Conservation (phyloP, 2,329 filamentous ascomycete genomes). For the Leptographium flavum region DNA sequence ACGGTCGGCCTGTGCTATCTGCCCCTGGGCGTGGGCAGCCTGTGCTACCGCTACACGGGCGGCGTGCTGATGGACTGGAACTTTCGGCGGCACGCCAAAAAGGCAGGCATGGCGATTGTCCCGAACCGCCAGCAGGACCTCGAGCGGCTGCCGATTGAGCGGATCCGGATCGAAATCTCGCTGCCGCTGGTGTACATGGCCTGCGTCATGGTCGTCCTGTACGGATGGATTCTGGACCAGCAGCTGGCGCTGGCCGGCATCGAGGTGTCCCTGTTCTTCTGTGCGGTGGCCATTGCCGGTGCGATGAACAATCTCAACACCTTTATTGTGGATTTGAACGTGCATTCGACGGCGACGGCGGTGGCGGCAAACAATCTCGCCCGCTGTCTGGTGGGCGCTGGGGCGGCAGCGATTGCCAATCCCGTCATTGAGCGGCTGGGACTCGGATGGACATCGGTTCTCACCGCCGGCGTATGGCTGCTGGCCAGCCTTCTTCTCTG, state of each 20-base stretch:
- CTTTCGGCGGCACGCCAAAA: slow-evolving; percentile 37
- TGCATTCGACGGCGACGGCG: slow-evolving; percentile 10
- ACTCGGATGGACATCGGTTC: slow-evolving; percentile 6
- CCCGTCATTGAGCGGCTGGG: slow-evolving; percentile 14
- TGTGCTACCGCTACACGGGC: slow-evolving; percentile 19
- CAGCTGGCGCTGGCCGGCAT: slow-evolving; percentile 23
- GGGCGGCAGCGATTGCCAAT: slow-evolving; percentile 13
- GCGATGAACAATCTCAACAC: slow-evolving; percentile 26
- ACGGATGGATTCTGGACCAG: slow-evolving; percentile 28
- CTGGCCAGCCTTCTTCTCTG: too few relatives aligned
- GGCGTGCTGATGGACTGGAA: slow-evolving; percentile 47
- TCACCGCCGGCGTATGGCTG: too few relatives aligned
- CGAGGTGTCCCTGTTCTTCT: slow-evolving; percentile 23
- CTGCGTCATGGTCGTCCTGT: slow-evolving; percentile 22
- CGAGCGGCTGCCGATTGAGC: slow-evolving; percentile 23
- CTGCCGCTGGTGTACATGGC: slow-evolving; percentile 22
- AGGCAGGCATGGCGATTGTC: neutral
- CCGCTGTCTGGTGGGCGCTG: slow-evolving; percentile 15
- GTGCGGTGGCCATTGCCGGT: slow-evolving; percentile 21
- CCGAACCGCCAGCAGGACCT: slow-evolving; percentile 24
- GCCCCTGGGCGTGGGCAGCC: slow-evolving; percentile 22
- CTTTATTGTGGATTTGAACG: slow-evolving; percentile 27
- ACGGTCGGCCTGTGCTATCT: slow-evolving; percentile 29
- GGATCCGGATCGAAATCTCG: slow-evolving; percentile 19
- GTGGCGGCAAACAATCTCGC: slow-evolving; percentile 14